Conservation (phyloP, 106 monocot genomes). For the Acanthochlamys bracteata region DNA sequence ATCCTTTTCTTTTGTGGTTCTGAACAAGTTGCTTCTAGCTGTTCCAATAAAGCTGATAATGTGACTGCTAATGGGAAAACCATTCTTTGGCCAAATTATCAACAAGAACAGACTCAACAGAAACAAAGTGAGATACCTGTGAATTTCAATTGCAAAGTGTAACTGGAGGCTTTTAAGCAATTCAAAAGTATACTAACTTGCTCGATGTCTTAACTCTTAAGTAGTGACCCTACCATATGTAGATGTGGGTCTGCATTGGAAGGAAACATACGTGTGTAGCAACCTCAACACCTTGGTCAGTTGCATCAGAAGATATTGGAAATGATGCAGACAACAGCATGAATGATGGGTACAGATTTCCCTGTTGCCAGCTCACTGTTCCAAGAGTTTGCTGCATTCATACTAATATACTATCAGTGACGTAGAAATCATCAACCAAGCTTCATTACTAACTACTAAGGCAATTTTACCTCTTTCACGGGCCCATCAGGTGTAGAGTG, state of each 20-base stretch:
- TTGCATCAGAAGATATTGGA: conserved; percentile 23
- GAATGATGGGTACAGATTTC: conserved; percentile 93
- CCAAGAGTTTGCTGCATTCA: conserved; percentile 91
- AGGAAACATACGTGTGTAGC: conserved; percentile 78
- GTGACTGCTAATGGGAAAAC: conserved; percentile 29
- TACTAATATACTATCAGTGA: too few species aligned
- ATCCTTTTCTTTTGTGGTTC: conserved; percentile 54
- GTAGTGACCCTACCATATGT: conserved; percentile 56
- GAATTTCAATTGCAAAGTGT: conserved; percentile 7
- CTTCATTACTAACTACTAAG: not conserved
- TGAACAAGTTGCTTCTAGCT: conserved; percentile 22
- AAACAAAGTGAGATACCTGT: conserved; percentile 71
- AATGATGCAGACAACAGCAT: conserved; percentile 65
- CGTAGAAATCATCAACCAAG: not conserved
- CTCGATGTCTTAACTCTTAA: not conserved
- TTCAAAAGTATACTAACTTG: not conserved
- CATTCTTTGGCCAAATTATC: conserved; percentile 67
- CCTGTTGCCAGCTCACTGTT: conserved; percentile 94
- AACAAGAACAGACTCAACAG: conserved; percentile 58
- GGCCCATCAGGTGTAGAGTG: conserved; percentile 63
- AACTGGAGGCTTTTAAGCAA: too few species aligned
- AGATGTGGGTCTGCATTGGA: conserved; percentile 89
- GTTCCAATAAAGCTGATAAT: conserved; percentile 20
- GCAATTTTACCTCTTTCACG: conserved; percentile 54
- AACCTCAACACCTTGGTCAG: conserved; percentile 21